phyloP scores from a whole-genome alignment of 2,329 filamentous ascomycete species.

The Albifimbria verrucaria region DNA sequence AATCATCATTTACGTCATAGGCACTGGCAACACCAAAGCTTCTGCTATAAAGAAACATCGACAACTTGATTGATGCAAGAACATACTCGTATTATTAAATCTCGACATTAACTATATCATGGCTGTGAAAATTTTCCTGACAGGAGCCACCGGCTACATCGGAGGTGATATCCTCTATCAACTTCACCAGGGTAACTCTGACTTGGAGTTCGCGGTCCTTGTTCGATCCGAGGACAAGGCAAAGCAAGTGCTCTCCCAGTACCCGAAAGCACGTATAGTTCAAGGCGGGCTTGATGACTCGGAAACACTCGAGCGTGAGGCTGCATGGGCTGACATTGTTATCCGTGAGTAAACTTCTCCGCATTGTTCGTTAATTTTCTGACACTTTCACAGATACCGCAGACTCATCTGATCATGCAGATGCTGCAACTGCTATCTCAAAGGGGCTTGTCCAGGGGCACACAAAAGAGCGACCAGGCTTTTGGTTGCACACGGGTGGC shows the following conservation, averaged over 20 bases:
- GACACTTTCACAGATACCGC: constrained; percentile 34
- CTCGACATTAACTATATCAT: too few relatives aligned
- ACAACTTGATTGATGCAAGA: too few relatives aligned
- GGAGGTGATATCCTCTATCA: constrained; percentile 14
- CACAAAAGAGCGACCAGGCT: constrained; percentile 37
- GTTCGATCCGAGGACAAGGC: constrained; percentile 12
- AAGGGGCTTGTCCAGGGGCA: constrained; percentile 42
- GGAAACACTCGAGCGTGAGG: constrained; percentile 32
- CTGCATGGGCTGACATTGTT: constrained; percentile 30
- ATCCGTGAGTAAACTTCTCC: constrained; percentile 29
- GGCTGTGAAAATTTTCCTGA: constrained; percentile 1
- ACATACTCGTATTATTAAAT: too few relatives aligned
- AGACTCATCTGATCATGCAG: constrained; percentile 44
- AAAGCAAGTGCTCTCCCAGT: constrained; percentile 6
- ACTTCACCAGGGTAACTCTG: constrained; percentile 10
- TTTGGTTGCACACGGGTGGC: constrained; percentile 52
- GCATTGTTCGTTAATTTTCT: too few relatives aligned
- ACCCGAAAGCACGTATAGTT: constrained; percentile 20
- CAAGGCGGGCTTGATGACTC: constrained; percentile 39
- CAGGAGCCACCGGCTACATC: constrained; percentile 17
- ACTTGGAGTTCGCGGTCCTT: constrained; percentile 12
- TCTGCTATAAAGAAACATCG: too few relatives aligned
- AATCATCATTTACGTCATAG: too few relatives aligned
- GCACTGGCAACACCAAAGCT: too few relatives aligned
- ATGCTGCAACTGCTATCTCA: constrained; percentile 41